Evolutionary conservation across 441 rosid species (phyloP).

Genomic region (Mallotus repandus): DNA sequence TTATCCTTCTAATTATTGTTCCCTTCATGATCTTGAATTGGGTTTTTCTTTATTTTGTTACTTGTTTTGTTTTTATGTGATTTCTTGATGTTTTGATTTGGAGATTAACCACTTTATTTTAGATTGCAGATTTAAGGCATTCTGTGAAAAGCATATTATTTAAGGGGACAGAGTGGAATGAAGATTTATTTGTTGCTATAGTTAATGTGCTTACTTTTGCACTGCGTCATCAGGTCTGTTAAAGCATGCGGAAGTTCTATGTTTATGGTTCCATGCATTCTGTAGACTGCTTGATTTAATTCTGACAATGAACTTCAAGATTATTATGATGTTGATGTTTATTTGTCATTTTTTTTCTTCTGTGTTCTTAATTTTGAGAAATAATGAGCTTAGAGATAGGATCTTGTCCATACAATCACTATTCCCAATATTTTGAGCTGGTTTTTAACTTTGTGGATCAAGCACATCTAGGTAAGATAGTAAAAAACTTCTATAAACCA

Average conservation of each 20-base stretch:
- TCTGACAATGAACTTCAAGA: neutral
- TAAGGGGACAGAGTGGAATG: conserved; percentile 52
- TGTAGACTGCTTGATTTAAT: neutral
- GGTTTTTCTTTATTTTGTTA: no score
- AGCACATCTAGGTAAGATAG: neutral
- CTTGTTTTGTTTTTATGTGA: no score
- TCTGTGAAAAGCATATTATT: conserved; percentile 43
- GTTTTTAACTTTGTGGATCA: neutral
- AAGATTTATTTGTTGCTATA: conserved; percentile 60
- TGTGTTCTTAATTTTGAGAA: neutral
- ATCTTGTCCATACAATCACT: neutral
- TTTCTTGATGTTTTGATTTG: no score
- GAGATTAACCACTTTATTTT: conserved; percentile 32
- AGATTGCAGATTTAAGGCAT: conserved; percentile 65
- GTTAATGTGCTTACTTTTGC: conserved; percentile 67
- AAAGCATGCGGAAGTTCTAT: neutral
- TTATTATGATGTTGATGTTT: conserved; percentile 2
- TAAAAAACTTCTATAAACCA: neutral
- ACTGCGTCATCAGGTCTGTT: conserved; percentile 78
- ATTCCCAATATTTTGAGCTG: neutral
- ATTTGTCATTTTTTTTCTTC: neutral
- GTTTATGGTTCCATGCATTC: neutral
- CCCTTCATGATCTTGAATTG: conserved; percentile 22
- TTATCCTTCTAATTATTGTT: conserved; percentile 18
- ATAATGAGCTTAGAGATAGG: neutral